These are phyloP conservation scores for Inonotus hispidus DNA, from an alignment of 1,284 basidiomycete species.

Conservation along the genomic window DNA sequence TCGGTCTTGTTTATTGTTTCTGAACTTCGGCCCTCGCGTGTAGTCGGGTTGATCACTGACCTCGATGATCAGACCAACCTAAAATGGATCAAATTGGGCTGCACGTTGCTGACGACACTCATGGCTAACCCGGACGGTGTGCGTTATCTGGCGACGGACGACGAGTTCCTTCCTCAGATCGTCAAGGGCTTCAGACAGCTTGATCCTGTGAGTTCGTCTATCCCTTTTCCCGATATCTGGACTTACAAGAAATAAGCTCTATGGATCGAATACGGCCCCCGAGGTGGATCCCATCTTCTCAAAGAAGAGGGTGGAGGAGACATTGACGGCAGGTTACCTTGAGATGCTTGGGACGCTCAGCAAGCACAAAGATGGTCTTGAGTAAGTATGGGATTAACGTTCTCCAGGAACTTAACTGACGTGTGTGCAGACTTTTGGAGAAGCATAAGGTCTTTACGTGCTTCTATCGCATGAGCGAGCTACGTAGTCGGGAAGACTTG, in stretches of 20 bases:
- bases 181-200: conserved; percentile 87
- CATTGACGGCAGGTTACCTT: conserved; percentile 88
- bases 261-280: conserved; percentile 40
- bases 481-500: conserved; percentile 87
- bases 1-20: conserved; percentile 27
- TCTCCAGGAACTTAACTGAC: background rate
- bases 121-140: conserved; percentile 81
- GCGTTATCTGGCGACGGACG: conserved; percentile 76
- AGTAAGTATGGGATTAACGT: conserved; percentile 52
- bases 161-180: conserved; percentile 83
- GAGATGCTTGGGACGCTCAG: conserved; percentile 94
- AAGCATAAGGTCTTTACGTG: conserved; percentile 92
- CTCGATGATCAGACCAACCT: conserved; percentile 45
- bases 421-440: conserved; percentile 67
- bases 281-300: conserved; percentile 83
- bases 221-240: too few species aligned
- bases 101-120: conserved; percentile 77
- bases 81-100: conserved; percentile 84
- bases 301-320: conserved; percentile 75
- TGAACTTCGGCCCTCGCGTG: background rate
- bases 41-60: background rate
- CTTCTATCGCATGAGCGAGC: conserved; percentile 90
- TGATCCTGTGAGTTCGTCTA: conserved; percentile 66
- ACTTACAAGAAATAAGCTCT: conserved; percentile 42
- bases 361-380: conserved; percentile 82